These are phyloP conservation scores for Pascua guehoae DNA, from an alignment of 1,284 basidiomycete genomes.

Conservation along the genomic window DNA sequence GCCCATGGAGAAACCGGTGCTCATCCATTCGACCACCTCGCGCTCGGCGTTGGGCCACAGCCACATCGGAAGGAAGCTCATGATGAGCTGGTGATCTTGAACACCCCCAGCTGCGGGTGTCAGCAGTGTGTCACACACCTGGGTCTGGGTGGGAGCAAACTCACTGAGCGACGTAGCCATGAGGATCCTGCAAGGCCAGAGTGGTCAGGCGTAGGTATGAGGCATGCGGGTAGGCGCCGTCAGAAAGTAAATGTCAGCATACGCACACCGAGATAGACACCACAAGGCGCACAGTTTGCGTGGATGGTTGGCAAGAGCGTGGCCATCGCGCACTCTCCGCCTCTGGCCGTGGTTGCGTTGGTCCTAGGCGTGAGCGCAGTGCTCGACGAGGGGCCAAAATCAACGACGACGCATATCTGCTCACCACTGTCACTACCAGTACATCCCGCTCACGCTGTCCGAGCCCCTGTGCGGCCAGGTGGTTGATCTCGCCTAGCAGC, in stretches of 20 bases:
- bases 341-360: conserved; percentile 68
- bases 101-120: conserved; percentile 55
- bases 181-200: no score
- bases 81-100: conserved; percentile 68
- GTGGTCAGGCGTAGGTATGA: no score
- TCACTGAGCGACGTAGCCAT: no score
- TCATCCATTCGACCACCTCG: conserved; percentile 60
- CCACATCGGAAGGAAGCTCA: conserved; percentile 69
- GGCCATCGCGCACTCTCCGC: conserved; percentile 45
- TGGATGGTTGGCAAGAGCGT: neutral
- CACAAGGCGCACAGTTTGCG: neutral
- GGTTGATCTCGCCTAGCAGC: conserved; percentile 28
- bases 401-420: conserved; percentile 2
- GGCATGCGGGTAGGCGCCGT: no score
- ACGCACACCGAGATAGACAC: no score
- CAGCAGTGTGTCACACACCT: neutral
- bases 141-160: neutral
- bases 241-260: neutral
- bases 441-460: conserved; percentile 29
- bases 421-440: conserved; percentile 44
- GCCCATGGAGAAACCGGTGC: conserved; percentile 51
- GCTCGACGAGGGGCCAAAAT: no score
- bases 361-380: conserved; percentile 30
- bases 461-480: conserved; percentile 8
- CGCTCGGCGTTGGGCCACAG: conserved; percentile 67